Conservation (phyloP, 345 rosid species). For the Acer yangbiense region DNA sequence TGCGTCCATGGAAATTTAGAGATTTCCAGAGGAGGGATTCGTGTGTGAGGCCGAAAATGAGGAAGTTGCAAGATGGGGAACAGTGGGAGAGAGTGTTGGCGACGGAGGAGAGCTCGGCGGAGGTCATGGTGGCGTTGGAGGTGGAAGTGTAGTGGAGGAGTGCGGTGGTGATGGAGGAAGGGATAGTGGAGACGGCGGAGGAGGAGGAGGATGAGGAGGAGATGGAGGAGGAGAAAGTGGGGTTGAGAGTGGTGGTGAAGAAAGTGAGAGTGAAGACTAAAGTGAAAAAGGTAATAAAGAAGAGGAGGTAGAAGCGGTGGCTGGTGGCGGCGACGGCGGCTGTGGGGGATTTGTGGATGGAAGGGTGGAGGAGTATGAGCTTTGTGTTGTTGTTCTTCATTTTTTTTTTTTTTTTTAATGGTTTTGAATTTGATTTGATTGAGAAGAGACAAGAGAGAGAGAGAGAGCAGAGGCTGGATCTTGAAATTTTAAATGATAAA, state of each 20-base stretch:
- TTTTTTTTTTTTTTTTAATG: not conserved
- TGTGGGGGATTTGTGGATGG: constrained; percentile 53
- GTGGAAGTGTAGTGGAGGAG: constrained; percentile 74
- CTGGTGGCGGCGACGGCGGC: constrained; percentile 27
- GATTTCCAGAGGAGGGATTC: constrained; percentile 89
- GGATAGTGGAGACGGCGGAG: constrained; percentile 35
- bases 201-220: constrained; percentile 14
- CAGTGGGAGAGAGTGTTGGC: constrained; percentile 48
- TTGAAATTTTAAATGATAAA: not conserved
- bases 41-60: constrained; percentile 77
- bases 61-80: constrained; percentile 55
- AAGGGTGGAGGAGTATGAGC: constrained; percentile 73
- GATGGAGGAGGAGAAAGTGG: constrained; percentile 27
- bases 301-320: constrained; percentile 60
- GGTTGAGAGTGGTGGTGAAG: constrained; percentile 42
- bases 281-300: constrained; percentile 63
- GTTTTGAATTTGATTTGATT: not conserved
- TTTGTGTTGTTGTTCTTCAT: constrained; percentile 72
- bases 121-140: constrained; percentile 66
- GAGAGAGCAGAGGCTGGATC: not conserved
- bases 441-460: not conserved
- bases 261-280: constrained; percentile 71
- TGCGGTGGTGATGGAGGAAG: constrained; percentile 53
- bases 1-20: constrained; percentile 65
- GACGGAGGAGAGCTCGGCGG: constrained; percentile 61